Percentiles rank a stretch among this genome's conserved stretches.
phyloP scores from a whole-genome alignment of 345 rosid genomes.

The Hypericum androsaemum region DNA sequence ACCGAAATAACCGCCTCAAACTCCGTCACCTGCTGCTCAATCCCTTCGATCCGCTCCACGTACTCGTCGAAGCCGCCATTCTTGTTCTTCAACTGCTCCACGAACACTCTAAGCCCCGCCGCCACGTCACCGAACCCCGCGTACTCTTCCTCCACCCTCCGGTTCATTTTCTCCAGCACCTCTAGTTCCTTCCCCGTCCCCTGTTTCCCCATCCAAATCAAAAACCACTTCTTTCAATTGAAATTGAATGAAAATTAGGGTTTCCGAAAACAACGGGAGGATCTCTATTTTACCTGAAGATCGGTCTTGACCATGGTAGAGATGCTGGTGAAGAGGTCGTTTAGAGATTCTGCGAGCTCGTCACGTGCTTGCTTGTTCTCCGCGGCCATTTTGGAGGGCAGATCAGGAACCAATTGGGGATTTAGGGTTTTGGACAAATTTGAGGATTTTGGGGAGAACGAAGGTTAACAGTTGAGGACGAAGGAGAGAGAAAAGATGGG shows the following conservation, averaged over 20 bases:
- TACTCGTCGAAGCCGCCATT: slow-evolving; percentile 62
- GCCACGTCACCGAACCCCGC: slow-evolving; percentile 67
- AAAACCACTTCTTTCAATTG: neutral
- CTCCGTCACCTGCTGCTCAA: slow-evolving; percentile 66
- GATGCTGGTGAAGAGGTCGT: slow-evolving; percentile 51
- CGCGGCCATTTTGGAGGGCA: slow-evolving; percentile 9
- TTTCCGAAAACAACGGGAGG: neutral
- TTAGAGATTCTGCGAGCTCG: slow-evolving; percentile 57
- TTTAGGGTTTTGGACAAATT: no score
- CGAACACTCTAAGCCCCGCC: slow-evolving; percentile 56
- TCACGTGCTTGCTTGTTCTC: slow-evolving; percentile 24
- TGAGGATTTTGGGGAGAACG: no score
- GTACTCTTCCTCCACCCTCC: slow-evolving; percentile 62
- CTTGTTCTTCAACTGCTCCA: slow-evolving; percentile 65
- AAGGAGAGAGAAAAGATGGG: no score
- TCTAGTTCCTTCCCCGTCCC: slow-evolving; percentile 61
- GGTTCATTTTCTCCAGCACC: slow-evolving; percentile 80
- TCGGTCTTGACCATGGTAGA: slow-evolving; percentile 73
- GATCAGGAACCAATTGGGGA: no score
- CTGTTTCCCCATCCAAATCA: slow-evolving; percentile 13
- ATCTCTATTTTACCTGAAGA: slow-evolving; percentile 41
- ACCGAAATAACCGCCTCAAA: slow-evolving; percentile 69
- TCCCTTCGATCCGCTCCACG: slow-evolving; percentile 58
- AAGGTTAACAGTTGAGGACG: no score
- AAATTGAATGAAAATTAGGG: neutral